Conservation (phyloP, 768 basidiomycete genomes). For the Boletus reticulatus region DNA sequence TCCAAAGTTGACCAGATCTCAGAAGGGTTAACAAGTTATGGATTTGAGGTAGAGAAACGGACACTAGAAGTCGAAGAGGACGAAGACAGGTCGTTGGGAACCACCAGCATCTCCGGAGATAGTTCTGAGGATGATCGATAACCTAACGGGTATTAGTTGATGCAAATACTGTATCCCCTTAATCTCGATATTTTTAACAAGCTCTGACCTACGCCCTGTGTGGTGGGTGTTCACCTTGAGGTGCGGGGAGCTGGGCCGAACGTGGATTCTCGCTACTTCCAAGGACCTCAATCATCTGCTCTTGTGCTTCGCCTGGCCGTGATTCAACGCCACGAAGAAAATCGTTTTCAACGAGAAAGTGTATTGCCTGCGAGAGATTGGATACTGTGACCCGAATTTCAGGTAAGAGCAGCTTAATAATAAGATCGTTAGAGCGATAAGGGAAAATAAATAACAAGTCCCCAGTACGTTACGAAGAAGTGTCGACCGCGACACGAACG, state of each 20-base stretch:
- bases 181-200: neutral
- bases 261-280: constrained; percentile 17
- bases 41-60: constrained; percentile 77
- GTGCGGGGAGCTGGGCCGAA: neutral
- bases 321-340: constrained; percentile 81
- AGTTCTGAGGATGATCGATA: constrained; percentile 22
- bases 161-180: neutral
- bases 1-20: constrained; percentile 73
- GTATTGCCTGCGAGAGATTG: constrained; percentile 89
- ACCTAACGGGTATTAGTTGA: neutral
- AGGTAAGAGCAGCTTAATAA: constrained; percentile 66
- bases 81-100: constrained; percentile 36
- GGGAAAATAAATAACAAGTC: neutral
- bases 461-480: constrained; percentile 73
- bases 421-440: constrained; percentile 5
- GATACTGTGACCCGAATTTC: constrained; percentile 89
- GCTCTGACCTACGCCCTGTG: neutral
- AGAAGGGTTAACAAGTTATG: constrained; percentile 57
- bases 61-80: constrained; percentile 63
- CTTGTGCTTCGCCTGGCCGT: constrained; percentile 70
- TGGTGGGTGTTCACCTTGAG: neutral
- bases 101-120: constrained; percentile 32
- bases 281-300: constrained; percentile 62
- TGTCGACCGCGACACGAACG: constrained; percentile 64
- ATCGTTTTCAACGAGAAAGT: constrained; percentile 87